Conservation (phyloP, 2,329 filamentous ascomycete species). For the Fusarium sp. region DNA sequence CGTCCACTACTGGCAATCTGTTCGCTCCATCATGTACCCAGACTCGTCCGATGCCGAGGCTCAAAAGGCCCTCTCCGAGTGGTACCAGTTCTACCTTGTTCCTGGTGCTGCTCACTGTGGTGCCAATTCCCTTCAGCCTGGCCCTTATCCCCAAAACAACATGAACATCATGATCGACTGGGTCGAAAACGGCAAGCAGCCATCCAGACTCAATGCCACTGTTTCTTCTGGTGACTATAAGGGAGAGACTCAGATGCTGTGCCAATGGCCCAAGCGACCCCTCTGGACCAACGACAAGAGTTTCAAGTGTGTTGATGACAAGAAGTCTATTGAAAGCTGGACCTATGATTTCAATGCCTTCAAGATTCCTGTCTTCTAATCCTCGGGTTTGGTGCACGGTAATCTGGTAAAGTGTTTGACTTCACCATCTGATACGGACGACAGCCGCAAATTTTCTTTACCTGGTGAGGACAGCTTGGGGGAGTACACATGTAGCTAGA, state of each 20-base stretch:
- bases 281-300: neutral
- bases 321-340: conserved; percentile 7
- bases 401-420: no score
- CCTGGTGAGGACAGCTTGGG: no score
- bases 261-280: conserved; percentile 9
- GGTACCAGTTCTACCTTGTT: conserved; percentile 18
- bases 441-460: no score
- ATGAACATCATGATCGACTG: conserved; percentile 14
- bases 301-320: neutral
- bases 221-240: conserved; percentile 4
- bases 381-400: no score
- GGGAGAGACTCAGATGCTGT: conserved; percentile 14
- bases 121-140: conserved; percentile 4
- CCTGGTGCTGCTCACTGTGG: conserved; percentile 15
- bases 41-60: neutral
- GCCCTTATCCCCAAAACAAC: conserved; percentile 12
- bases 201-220: conserved; percentile 1
- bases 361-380: conserved; percentile 4
- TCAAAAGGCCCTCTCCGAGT: neutral
- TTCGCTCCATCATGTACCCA: conserved; percentile 9
- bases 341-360: conserved; percentile 1
- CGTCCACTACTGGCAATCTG: conserved; percentile 13
- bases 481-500: no score
- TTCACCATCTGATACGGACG: no score
- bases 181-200: conserved; percentile 8